phyloP scores from a whole-genome alignment of 2,329 filamentous ascomycete species.

The Aspergillus fructus region DNA sequence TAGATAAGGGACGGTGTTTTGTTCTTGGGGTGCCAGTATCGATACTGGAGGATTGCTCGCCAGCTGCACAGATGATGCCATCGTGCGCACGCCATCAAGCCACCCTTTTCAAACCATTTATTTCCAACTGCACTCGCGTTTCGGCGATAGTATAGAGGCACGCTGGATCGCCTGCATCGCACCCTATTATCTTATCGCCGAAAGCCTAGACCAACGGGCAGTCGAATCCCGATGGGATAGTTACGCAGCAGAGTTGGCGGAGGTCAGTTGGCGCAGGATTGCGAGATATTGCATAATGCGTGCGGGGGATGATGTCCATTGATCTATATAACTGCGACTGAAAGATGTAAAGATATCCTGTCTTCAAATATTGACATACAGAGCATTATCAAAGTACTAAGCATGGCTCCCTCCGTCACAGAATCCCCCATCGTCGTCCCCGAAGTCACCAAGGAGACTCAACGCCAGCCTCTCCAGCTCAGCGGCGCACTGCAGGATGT shows the following conservation, averaged over 20 bases:
- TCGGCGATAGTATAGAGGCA: background rate
- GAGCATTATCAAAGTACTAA: background rate
- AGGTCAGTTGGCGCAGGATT: background rate
- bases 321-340: background rate
- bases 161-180: too few species aligned
- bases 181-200: background rate
- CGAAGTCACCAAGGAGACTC: slow-evolving; percentile 15
- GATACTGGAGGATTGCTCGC: background rate
- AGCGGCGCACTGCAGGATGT: slow-evolving; percentile 45
- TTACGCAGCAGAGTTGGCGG: too few species aligned
- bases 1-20: background rate
- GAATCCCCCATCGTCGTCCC: slow-evolving; percentile 20
- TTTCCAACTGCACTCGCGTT: background rate
- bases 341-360: too few species aligned
- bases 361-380: too few species aligned
- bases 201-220: background rate
- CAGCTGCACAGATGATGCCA: slow-evolving; percentile 10
- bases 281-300: slow-evolving; percentile 9
- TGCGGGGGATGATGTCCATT: slow-evolving; percentile 2
- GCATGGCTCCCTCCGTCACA: slow-evolving; percentile 24
- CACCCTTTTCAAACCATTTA: background rate
- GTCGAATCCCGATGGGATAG: background rate
- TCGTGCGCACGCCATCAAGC: slow-evolving; percentile 8
- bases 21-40: background rate
- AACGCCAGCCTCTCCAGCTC: slow-evolving; percentile 36